Base-by-base conservation (phyloP, 129 eudicot genomes). In the Flaveria robusta region DNA sequence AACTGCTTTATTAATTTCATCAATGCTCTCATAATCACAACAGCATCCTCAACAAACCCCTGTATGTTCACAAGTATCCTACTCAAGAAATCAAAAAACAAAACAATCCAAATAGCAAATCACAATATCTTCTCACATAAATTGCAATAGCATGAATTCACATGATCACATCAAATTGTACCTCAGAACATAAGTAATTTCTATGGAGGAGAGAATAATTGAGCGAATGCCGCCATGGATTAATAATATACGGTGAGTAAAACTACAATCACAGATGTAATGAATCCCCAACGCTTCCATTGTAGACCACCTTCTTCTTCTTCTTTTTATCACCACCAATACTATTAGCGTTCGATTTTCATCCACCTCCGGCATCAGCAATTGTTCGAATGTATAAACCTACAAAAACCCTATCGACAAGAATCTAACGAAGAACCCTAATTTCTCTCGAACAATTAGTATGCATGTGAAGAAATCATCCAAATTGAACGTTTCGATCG, bases 1-100 rank as follows among this genome's bases (percentile, higher is more conserved):
- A 23, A 88, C 92, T n/a, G 78, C 91, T 54, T 63, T 81, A 74
- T 90, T 93, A 69, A 90, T 68, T 71, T 75, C 81, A 70, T 93
- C 86, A 59, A 88, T 85, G 15, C 92, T 93, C 79, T 88, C 91
- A 74, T 93, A 93, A 68, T 93, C 97, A 75, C 98, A 93, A 79
- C 96, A 88, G 60, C 98, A 93, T 74, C 97, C 83, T 88, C 98
- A 64, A 88, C 83, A 9, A 90, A 58, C 80, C 43, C 87, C 96
- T 7, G 86, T 81, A 77, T 83, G 81, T 76, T 82, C 84, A 59
- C 83, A 74, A 60, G 96, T 76, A 62, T 86, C 96, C 98, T 93
- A 89, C 79, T 85, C 78, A 24, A 42, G 62, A 68, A 6, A 70
- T 62, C 9, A 80, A 66, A 58, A 43, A 27, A n/a, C 10, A 37